Percentiles rank a stretch among this genome's conserved stretches.
Conservation (phyloP, 1,284 basidiomycete genomes). For the Boletus sp. region DNA sequence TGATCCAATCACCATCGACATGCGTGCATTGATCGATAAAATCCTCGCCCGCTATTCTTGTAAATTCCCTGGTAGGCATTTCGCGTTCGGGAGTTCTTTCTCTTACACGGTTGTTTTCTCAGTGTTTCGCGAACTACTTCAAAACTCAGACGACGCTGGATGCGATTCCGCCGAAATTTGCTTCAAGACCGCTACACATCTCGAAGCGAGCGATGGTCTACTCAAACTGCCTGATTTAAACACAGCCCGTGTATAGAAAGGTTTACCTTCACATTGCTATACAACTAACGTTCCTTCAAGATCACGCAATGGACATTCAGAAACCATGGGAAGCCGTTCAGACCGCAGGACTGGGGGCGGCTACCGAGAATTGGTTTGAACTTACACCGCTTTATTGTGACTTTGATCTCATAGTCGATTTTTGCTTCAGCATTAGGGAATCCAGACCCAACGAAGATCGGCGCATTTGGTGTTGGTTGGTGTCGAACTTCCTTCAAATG, state of each 20-base stretch:
- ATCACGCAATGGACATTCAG: slow-evolving; percentile 5
- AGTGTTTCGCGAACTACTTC: slow-evolving; percentile 14
- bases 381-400: neutral
- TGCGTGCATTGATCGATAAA: slow-evolving; percentile 10
- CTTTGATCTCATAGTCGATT: too few species aligned
- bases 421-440: slow-evolving; percentile 8
- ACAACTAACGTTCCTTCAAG: too few species aligned
- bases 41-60: slow-evolving; percentile 9
- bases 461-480: slow-evolving; percentile 18
- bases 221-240: too few species aligned
- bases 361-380: slow-evolving; percentile 8
- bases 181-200: slow-evolving; percentile 2
- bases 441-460: slow-evolving; percentile 8
- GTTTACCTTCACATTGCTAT: too few species aligned
- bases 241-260: too few species aligned
- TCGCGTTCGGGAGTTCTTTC: neutral
- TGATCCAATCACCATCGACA: neutral
- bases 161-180: slow-evolving; percentile 1
- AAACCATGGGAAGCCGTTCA: slow-evolving; percentile 4
- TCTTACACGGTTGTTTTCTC: neutral
- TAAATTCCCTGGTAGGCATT: slow-evolving; percentile 4
- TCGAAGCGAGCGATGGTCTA: too few species aligned
- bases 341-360: neutral
- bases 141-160: slow-evolving; percentile 11
- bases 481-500: too few species aligned